Conservation (phyloP, 2,329 filamentous ascomycete species). For the Talaromyces verruculosus region DNA sequence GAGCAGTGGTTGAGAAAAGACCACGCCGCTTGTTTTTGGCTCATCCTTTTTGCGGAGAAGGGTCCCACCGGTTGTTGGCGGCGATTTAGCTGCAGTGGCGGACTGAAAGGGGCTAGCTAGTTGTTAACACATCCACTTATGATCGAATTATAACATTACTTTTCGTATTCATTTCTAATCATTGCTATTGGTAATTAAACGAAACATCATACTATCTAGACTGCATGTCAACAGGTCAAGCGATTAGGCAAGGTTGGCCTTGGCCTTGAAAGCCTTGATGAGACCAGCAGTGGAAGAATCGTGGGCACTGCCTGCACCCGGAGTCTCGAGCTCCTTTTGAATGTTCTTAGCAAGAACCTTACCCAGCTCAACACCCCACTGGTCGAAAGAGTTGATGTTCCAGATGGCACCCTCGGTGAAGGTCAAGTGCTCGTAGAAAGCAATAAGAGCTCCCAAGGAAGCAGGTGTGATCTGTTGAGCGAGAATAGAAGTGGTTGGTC, state of each 20-base stretch:
- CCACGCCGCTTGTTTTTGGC: conserved; percentile 11
- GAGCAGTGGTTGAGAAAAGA: conserved; percentile 6
- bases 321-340: conserved; percentile 74
- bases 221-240: conserved; percentile 15
- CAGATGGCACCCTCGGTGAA: conserved; percentile 97
- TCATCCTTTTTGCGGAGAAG: conserved; percentile 10
- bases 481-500: conserved; percentile 92
- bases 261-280: conserved; percentile 89
- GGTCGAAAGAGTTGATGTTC: conserved; percentile 99
- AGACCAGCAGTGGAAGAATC: conserved; percentile 86
- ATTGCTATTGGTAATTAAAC: conserved; percentile 9
- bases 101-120: neutral
- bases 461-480: conserved; percentile 91
- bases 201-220: neutral
- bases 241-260: conserved; percentile 49
- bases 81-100: conserved; percentile 2
- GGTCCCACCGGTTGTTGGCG: conserved; percentile 2
- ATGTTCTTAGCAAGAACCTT: conserved; percentile 96
- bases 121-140: neutral
- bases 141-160: conserved; percentile 4
- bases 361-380: conserved; percentile 98
- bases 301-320: conserved; percentile 70
- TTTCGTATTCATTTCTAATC: conserved; percentile 17
- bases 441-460: conserved; percentile 90
- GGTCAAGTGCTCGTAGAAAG: conserved; percentile 98